Conservation (phyloP, 345 rosid genomes). For the thale cress (Arabidopsis thaliana) region TAIR10.1 NC_003076.8:21523501-21524000, state of each 20-base stretch:
- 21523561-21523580: conserved; percentile 81
- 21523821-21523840: conserved; percentile 72
- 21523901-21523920: conserved; percentile 4
- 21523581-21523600: conserved; percentile 66
- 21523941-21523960: neutral
- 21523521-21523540: conserved; percentile 80
- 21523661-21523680: neutral
- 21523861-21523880: neutral
- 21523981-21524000: neutral
- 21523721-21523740: conserved; percentile 71
- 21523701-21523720: neutral
- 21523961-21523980: neutral
- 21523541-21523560: conserved; percentile 69
- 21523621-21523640: conserved; percentile 87
- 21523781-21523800: conserved; percentile 71
- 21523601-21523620: conserved; percentile 94
- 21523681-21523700: neutral
- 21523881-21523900: conserved; percentile 1
- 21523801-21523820: conserved; percentile 80
- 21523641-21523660: conserved; percentile 47
- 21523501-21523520: conserved; percentile 68
- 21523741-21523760: conserved; percentile 91
- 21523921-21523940: conserved; percentile 13
- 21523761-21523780: conserved; percentile 90
- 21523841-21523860: conserved; percentile 63